Evolutionary conservation across 176 grass and related monocot genomes (phyloP), one percentile per base, ranked within the genome.

Genomic region (Dendrocalamus sinicus): DNA sequence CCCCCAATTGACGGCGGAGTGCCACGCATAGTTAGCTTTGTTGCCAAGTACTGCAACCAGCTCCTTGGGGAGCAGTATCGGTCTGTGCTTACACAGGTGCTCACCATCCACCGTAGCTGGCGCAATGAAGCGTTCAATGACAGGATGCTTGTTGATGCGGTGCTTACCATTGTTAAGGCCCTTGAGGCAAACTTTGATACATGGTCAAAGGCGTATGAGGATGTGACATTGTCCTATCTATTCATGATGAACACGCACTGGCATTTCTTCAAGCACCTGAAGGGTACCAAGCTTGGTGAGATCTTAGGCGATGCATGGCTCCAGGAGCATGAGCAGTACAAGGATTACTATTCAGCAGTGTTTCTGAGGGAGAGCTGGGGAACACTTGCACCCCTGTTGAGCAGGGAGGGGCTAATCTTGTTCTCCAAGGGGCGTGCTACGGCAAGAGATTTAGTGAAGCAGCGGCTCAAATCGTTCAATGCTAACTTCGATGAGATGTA

Each of bases 361-460:
- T 92, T 95, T 67, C 75, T 98, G 48, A 94, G 91, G 66, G 96
- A 98, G 75, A 98, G 91, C 73, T 98, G 96, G 96, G 93, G 93
- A 61, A 89, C 91, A 10, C 90, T 98, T 13, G 90, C 96, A 12
- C 86, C 84, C 3, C 55, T 92, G 59, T n/a, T 98, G 81, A 98
- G 93, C 86, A 90, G 93, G 78, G 96, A 98, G 76, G 96, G 96
- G 14, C 67, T 98, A 16, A 93, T 98, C 70, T 83, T 98, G 85
- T 95, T 98, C 76, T 98, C 96, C 28, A 94, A 94, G 30, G 96
- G 96, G 9, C 87, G 81, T 22, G 96, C 91, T 66, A 98, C 93
- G 6, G 93, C 93, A 59, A 84, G 96, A 15, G 96, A 98, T 64
- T 82, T 98, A 65, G 96, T 98, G 74, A 98, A 95, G 81, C 92